Conservation (phyloP, 768 basidiomycete genomes). For the Sistotremastrum suecicum region DNA sequence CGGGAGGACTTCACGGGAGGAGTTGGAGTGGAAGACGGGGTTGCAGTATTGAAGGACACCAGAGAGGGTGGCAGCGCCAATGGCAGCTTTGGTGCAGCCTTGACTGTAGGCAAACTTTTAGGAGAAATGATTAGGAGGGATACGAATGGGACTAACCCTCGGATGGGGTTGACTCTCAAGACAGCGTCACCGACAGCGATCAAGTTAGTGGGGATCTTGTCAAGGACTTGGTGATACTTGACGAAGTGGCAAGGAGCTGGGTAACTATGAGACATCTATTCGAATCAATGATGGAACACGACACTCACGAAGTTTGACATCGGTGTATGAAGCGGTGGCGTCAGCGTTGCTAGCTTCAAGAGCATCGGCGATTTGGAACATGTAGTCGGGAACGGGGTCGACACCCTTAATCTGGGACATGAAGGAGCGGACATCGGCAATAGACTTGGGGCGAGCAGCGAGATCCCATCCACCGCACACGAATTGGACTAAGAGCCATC, state of each 20-base stretch:
- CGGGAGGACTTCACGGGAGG: too few relatives aligned
- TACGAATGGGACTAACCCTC: conserved; percentile 5
- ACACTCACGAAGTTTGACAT: conserved; percentile 11
- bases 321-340: conserved; percentile 5
- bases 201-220: conserved; percentile 18
- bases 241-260: conserved; percentile 14
- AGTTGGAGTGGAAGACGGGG: not conserved
- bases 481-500: not conserved
- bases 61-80: conserved; percentile 11
- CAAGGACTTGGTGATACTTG: conserved; percentile 13
- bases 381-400: conserved; percentile 15
- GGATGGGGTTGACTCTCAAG: conserved; percentile 15
- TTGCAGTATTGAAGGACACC: conserved; percentile 3
- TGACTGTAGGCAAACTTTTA: conserved; percentile 2
- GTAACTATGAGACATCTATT: not conserved
- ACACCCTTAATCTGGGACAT: conserved; percentile 5
- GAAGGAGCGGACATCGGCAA: conserved; percentile 8
- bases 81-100: conserved; percentile 11
- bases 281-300: not conserved
- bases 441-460: not conserved
- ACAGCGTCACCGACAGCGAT: conserved; percentile 22
- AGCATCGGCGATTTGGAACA: conserved; percentile 15
- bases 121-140: not conserved
- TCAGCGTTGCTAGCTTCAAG: conserved; percentile 12
- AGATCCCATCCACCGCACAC: conserved; percentile 4